phyloP scores from a whole-genome alignment of 306 rosid genomes.

The Ormosia emarginata region DNA sequence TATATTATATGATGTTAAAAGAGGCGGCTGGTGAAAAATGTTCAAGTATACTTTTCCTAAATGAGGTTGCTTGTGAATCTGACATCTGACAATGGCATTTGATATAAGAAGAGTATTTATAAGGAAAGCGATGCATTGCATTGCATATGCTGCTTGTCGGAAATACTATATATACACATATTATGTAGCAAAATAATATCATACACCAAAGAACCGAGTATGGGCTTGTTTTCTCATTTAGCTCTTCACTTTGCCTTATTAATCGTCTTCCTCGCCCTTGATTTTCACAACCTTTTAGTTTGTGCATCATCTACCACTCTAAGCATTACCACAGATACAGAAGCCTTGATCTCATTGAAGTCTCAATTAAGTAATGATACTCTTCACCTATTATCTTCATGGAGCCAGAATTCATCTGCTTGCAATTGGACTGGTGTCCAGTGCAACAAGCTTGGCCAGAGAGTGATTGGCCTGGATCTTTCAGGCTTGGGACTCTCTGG shows the following conservation, averaged over 20 bases:
- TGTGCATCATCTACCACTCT: slow-evolving; percentile 34
- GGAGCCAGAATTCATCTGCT: slow-evolving; percentile 47
- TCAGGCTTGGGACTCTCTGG: slow-evolving; percentile 52
- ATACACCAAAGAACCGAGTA: background rate
- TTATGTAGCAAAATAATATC: background rate
- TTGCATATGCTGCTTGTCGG: background rate
- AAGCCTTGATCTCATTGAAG: slow-evolving; percentile 57
- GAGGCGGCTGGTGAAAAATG: too few species aligned
- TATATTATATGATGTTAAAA: too few species aligned
- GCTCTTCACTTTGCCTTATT: slow-evolving; percentile 13
- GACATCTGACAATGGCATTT: too few species aligned
- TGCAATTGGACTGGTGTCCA: slow-evolving; percentile 69
- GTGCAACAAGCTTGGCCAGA: slow-evolving; percentile 34
- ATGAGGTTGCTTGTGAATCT: too few species aligned
- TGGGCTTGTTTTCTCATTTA: slow-evolving; percentile 27
- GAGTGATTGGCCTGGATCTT: slow-evolving; percentile 54
- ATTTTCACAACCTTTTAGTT: background rate
- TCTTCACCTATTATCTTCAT: slow-evolving; percentile 33
- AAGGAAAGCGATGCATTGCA: background rate
- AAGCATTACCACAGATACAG: slow-evolving; percentile 45
- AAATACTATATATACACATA: background rate
- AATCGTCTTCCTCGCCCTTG: background rate
- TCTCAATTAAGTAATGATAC: slow-evolving; percentile 32
- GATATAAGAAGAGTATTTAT: too few species aligned
- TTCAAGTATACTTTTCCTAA: too few species aligned